Evolutionary conservation across 495 filamentous ascomycete species (phyloP).

Genomic region (Lasiosphaeria ovina): DNA sequence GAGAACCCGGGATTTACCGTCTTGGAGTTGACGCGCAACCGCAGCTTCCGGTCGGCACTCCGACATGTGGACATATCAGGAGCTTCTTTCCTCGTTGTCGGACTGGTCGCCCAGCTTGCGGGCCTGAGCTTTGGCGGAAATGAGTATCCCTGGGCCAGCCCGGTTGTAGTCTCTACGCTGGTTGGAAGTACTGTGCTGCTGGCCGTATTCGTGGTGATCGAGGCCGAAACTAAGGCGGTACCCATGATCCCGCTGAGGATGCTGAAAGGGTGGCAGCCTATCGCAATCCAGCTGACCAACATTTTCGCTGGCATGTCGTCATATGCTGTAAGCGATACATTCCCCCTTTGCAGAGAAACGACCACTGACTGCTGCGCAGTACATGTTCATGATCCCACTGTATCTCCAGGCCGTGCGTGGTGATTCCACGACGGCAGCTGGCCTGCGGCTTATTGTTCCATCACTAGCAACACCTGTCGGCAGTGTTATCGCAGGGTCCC

Average conservation of each 20-base stretch:
- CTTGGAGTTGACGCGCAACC: constrained; percentile 14
- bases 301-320: constrained; percentile 61
- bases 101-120: constrained; percentile 55
- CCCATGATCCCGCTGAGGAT: constrained; percentile 61
- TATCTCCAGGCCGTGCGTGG: constrained; percentile 64
- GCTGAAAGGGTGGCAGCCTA: constrained; percentile 51
- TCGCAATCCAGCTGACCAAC: constrained; percentile 58
- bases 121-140: constrained; percentile 62
- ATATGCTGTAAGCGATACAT: constrained; percentile 51
- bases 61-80: constrained; percentile 57
- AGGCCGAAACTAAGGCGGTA: constrained; percentile 58
- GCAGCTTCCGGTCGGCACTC: constrained; percentile 42
- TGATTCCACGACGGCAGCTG: constrained; percentile 59
- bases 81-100: constrained; percentile 52
- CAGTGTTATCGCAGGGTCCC: constrained; percentile 56
- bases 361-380: constrained; percentile 38
- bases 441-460: constrained; percentile 57
- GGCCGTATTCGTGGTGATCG: constrained; percentile 50
- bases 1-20: constrained; percentile 35
- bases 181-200: constrained; percentile 51
- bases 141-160: constrained; percentile 55
- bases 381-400: constrained; percentile 63
- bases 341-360: background rate
- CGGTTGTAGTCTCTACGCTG: constrained; percentile 51
- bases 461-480: constrained; percentile 61